phyloP scores from a whole-genome alignment of 139 green algal genomes.

The Chlamydomonas sp. region DNA sequence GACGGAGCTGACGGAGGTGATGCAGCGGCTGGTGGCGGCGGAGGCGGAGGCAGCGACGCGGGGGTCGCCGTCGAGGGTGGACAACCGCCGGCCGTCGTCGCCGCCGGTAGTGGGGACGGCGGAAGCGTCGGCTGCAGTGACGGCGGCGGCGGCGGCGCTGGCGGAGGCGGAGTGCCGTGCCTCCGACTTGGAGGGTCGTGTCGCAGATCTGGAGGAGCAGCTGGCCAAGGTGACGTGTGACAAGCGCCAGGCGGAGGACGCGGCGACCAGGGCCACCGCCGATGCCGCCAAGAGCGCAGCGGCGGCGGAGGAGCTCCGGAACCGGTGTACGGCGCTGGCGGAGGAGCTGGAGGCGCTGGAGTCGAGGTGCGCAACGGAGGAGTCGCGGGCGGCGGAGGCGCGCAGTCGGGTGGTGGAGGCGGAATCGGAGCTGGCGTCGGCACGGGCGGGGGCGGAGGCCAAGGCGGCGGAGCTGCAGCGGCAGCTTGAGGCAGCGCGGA shows the following conservation, averaged over 20 bases:
- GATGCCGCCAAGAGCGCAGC: not conserved
- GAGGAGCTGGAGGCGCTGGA: not conserved
- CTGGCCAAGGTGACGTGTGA: not conserved
- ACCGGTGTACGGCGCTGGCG: not conserved
- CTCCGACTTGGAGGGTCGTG: not conserved
- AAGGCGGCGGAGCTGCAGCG: constrained; percentile 22
- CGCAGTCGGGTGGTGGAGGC: constrained; percentile 3
- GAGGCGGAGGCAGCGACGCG: too few species aligned
- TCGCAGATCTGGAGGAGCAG: not conserved
- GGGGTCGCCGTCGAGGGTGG: too few species aligned
- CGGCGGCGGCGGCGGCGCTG: not conserved
- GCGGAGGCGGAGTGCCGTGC: not conserved
- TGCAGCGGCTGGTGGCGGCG: too few species aligned
- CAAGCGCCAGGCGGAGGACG: not conserved
- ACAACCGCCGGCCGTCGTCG: too few species aligned
- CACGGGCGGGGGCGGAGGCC: constrained; percentile 2
- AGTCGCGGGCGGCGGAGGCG: not conserved
- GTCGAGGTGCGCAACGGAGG: not conserved
- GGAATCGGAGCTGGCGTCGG: constrained; percentile 20
- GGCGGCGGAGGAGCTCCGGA: not conserved
- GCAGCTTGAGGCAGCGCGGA: constrained; percentile 3
- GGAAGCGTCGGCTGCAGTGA: not conserved
- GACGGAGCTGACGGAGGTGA: too few species aligned
- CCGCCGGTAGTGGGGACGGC: too few species aligned
- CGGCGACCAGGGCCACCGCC: not conserved